Base-by-base conservation (phyloP, 352 stramenopile species). In the Phytophthora sansomeana region DNA sequence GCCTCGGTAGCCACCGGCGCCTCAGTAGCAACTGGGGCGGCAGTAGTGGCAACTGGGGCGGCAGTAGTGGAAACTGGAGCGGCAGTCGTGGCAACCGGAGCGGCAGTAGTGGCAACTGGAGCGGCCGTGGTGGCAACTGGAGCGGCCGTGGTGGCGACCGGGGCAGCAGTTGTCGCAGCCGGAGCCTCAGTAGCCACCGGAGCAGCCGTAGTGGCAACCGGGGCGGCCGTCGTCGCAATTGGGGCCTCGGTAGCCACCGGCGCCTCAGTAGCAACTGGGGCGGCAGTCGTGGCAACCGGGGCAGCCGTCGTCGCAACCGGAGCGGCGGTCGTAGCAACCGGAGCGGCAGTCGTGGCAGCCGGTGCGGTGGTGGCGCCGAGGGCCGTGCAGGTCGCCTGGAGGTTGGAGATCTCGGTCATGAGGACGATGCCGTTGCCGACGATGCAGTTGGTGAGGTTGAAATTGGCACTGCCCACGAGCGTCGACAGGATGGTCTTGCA, bases 401-500 rank as follows among this genome's bases (percentile, higher is more conserved):
- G 75, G 38, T 74, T 80, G 26, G 57, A 54, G 33, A 87, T 76
- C 67, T 87, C 69, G 39, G 70, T 63, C 75, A 77, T 82, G 42
- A 87, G 65, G 41, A 84, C 78, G 35, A 81, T 70, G 46, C 69
- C 74, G 35, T 80, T 62, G n/a, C 75, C 74, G 43, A 87, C 75
- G 16, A 80, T 84, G 70, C 78, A 87, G 75, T 87, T 74, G 39
- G 73, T 83, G 30, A 82, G 51, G 41, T 79, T 75, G 36, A 87
- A 87, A 65, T 76, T 82, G 46, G 64, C 69, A 61, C 75, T 87
- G 35, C 32, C 61, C 21, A 83, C 77, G 35, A 87, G 72, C 21
- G 66, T 65, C 38, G 78, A 68, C 26, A 87, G 58, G 36, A 84
- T 74, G 21, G 74, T 84, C 21, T 76, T 62, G 52, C 78, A 87